Base-by-base conservation (phyloP, 1,284 basidiomycete genomes). In the Meira nashicola region DNA sequence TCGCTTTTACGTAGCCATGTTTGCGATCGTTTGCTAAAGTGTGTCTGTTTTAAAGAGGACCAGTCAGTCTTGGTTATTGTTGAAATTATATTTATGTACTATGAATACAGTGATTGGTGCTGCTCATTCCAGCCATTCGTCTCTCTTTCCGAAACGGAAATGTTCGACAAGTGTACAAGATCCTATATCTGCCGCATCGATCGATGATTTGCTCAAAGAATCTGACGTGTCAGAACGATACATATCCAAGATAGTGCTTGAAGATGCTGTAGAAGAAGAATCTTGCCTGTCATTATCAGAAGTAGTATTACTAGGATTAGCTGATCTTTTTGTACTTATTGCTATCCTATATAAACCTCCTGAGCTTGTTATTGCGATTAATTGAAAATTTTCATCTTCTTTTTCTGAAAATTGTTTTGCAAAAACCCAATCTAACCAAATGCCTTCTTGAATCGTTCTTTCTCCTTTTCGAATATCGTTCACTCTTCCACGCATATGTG, bases 281-380 rank as follows among this genome's bases (percentile, higher is more conserved):
- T 11, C n/a, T 37, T 37, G 12, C 25, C 49, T 21, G 2, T 37
- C n/a, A 14, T 25, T 2, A 33, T 49, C 6, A 4, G 17, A 39
- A 11, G 7, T 17, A 9, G 43, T 17, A 44, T 51, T 44, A n/a
- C n/a, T n/a, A 4, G 28, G 28, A 8, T 33, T 33, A 8, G 8
- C 28, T 8, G 28, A 8, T 33, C 28, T 33, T 33, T 33, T 33
- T 8, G 28, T 33, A 8, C 28, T 33, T n/a, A 71, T 56, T 4
- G 64, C 63, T 14, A 74, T 57, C 41, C 70, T 68, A 56, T 74
- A 74, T 62, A 64, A 73, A 1, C 67, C 67, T 1, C 73, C 73
- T 5, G 69, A 71, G 2, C 71, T 71, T 9, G 73, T 74, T 28
- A 73, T 44, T 8, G 65, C 70, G 28, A 74, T 57, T 17, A 74